Base-by-base conservation (phyloP, 176 grass and related monocot species). In the Musa beccarii region DNA sequence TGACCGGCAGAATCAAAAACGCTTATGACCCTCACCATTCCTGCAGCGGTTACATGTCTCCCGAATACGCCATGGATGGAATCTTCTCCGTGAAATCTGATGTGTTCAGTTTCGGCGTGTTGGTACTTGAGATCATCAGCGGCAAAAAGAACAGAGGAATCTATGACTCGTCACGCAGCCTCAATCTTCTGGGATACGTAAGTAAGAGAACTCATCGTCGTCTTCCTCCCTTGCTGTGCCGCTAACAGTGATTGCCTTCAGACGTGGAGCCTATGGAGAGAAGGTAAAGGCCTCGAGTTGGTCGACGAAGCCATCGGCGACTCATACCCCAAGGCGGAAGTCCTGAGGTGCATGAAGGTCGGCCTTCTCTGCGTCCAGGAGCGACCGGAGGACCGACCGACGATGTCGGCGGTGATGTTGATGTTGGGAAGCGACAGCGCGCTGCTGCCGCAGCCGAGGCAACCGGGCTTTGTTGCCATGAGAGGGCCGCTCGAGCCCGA, bases 361-460 rank as follows among this genome's bases (percentile, higher is more conserved):
- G 85, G 79, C 25, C 85, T 90, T 69, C 77, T 82, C 54, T 92
- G 89, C 15, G 89, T 89, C 65, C 89, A 89, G 78, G 89, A 89
- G 54, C 22, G 86, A 22, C 86, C 89, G 12, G 51, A 43, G 16
- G 89, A 89, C 10, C 89, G 89, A 79, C 89, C 89, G 13, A 71
- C 79, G 51, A 86, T 92, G 81, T 75, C 81, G 8, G 11, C 71
- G 17, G 79, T 84, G 66, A 75, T 86, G 13, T 82, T 81, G 66
- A 92, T 92, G 89, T 14, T 92, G 22, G 68, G 78, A 55, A 82
- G 89, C 17, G 89, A 92, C 3, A 34, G 29, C 2, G 2, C 29
- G 29, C 29, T 34, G 29, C 29, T 34, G 29, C 2, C 29, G 29
- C 29, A 34, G 29, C 29, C 29, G 29, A 34, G 29, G 29, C 29